phyloP scores from a whole-genome alignment of 768 basidiomycete species.

The Hemileccinum rubropunctum region DNA sequence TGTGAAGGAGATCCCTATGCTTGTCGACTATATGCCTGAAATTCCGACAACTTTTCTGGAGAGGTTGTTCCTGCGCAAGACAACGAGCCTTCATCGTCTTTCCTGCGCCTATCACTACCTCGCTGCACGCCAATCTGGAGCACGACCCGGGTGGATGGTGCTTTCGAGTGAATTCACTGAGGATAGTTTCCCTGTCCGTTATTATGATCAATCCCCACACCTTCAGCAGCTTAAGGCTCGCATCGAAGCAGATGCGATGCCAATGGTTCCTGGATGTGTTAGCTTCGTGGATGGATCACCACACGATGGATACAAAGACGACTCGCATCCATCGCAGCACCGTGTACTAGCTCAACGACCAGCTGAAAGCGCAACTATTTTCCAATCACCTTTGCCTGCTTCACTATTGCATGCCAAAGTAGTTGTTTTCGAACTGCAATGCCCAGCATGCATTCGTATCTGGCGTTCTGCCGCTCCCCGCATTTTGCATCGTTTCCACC shows the following conservation, averaged over 20 bases:
- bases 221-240: slow-evolving; percentile 20
- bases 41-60: slow-evolving; percentile 19
- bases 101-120: slow-evolving; percentile 31
- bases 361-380: slow-evolving; percentile 8
- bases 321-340: no score
- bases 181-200: slow-evolving; percentile 32
- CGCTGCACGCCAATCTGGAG: slow-evolving; percentile 20
- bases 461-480: slow-evolving; percentile 39
- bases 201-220: slow-evolving; percentile 22
- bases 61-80: slow-evolving; percentile 23
- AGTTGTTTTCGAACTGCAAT: slow-evolving; percentile 37
- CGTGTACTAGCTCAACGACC: no score
- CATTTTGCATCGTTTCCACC: slow-evolving; percentile 30
- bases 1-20: slow-evolving; percentile 17
- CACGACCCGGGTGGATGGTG: slow-evolving; percentile 25
- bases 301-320: no score
- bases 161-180: slow-evolving; percentile 22
- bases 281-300: no score
- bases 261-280: slow-evolving; percentile 7
- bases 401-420: not conserved
- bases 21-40: slow-evolving; percentile 29
- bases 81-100: slow-evolving; percentile 27
- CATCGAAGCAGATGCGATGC: slow-evolving; percentile 27
- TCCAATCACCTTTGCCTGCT: slow-evolving; percentile 43
- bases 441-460: slow-evolving; percentile 33